Percentiles rank a stretch among this genome's conserved stretches.
Conservation (phyloP, 1,284 basidiomycete genomes). For the Cystobasidium sp. region DNA sequence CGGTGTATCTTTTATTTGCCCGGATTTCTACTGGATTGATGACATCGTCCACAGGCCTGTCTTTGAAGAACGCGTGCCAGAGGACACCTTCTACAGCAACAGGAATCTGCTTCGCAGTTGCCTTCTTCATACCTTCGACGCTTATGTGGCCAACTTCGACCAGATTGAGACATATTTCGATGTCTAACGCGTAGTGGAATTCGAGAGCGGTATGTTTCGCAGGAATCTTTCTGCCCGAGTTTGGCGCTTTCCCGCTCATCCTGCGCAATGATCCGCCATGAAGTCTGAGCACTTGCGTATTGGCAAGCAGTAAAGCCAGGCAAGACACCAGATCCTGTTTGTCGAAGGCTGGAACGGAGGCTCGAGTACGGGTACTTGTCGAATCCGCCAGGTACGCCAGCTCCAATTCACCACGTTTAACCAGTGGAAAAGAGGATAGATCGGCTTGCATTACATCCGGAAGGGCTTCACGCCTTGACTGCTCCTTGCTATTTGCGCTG, state of each 20-base stretch:
- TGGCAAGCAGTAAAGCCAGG: neutral
- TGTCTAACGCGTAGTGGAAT: slow-evolving; percentile 5
- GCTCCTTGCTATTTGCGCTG: neutral
- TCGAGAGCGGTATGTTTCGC: neutral
- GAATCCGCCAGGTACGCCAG: neutral
- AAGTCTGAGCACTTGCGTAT: neutral
- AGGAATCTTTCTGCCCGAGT: neutral
- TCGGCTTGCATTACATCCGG: neutral
- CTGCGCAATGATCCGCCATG: neutral
- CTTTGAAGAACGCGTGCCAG: neutral
- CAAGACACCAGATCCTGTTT: neutral
- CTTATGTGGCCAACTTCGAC: neutral
- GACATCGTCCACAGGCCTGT: neutral
- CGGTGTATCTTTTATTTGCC: neutral
- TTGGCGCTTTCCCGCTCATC: neutral
- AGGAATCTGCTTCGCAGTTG: neutral
- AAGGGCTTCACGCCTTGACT: neutral
- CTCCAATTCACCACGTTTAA: neutral
- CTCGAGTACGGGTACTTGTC: neutral
- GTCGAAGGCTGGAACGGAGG: neutral
- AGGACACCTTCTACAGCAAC: neutral
- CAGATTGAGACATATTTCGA: slow-evolving; percentile 7
- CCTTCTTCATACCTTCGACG: slow-evolving; percentile 8
- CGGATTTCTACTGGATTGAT: neutral
- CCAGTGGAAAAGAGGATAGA: neutral